Evolutionary conservation across 129 eudicot species (phyloP).

Genomic region (Helianthus annuus): DNA sequence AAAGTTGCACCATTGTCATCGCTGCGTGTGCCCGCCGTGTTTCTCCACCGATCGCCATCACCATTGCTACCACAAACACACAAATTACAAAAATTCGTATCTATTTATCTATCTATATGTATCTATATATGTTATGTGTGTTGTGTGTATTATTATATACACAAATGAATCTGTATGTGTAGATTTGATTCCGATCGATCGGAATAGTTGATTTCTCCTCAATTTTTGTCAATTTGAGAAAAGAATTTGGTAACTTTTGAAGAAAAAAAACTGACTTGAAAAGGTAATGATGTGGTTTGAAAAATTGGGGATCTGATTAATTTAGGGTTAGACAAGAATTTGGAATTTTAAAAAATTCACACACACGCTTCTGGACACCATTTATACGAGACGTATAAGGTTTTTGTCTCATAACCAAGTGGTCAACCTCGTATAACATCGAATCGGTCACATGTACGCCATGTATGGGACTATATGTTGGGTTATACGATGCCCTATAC

Average conservation of each 20-base stretch:
- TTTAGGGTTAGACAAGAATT: conserved; percentile 13
- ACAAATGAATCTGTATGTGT: conserved; percentile 5
- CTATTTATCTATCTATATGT: no score
- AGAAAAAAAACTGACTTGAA: conserved; percentile 9
- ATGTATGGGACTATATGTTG: no score
- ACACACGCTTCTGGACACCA: no score
- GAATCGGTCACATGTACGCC: no score
- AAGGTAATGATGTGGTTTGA: conserved; percentile 17
- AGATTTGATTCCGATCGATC: conserved; percentile 21
- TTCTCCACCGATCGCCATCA: conserved; percentile 47
- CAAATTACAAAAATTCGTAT: conserved; percentile 1
- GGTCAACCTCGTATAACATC: no score
- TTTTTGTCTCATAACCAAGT: no score
- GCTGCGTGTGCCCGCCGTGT: conserved; percentile 73
- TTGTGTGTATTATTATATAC: conserved; percentile 11
- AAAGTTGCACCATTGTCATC: conserved; percentile 72
- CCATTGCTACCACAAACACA: conserved; percentile 19
- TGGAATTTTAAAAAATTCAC: neutral
- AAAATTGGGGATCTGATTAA: conserved; percentile 25
- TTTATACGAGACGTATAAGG: no score
- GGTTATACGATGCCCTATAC: no score
- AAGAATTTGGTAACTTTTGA: neutral
- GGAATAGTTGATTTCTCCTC: conserved; percentile 9
- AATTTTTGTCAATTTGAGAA: neutral
- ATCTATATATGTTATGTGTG: neutral